Evolutionary conservation across 768 basidiomycete genomes (phyloP).

Genomic region (Serendipita sp.): DNA sequence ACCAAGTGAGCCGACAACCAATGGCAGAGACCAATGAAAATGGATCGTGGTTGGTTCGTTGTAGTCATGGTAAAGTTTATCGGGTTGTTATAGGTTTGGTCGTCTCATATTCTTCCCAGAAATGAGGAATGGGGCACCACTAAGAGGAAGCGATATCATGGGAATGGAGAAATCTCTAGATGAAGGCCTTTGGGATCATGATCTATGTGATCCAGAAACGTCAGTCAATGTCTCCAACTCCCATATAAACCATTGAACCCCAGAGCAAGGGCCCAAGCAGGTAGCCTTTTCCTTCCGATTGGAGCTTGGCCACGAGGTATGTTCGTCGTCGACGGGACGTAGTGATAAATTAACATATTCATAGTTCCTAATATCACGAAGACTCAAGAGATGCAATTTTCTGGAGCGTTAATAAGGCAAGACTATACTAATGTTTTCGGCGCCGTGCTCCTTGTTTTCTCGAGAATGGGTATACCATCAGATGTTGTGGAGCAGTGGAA

Average conservation of each 20-base stretch:
- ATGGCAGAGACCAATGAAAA: neutral
- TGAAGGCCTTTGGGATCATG: constrained; percentile 1
- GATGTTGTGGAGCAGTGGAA: neutral
- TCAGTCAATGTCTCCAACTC: neutral
- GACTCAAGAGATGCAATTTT: neutral
- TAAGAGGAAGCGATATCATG: neutral
- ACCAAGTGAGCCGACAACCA: neutral
- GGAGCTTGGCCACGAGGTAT: neutral
- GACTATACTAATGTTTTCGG: neutral
- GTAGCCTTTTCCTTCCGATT: neutral
- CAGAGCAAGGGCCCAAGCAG: neutral
- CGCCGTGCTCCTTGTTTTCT: neutral
- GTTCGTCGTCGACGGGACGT: neutral
- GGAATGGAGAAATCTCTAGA: neutral
- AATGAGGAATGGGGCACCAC: neutral
- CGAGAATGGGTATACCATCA: neutral
- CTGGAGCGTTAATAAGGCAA: neutral
- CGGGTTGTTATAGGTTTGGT: neutral
- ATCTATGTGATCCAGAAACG: neutral
- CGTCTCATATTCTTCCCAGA: neutral
- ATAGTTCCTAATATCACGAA: neutral
- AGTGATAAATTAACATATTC: neutral
- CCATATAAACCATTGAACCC: neutral
- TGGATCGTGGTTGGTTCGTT: neutral
- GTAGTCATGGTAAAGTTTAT: neutral